Percentiles rank a stretch among this genome's conserved stretches.
Conservation (phyloP, 73 alveolate species). For the Symbiodinium natans region DNA sequence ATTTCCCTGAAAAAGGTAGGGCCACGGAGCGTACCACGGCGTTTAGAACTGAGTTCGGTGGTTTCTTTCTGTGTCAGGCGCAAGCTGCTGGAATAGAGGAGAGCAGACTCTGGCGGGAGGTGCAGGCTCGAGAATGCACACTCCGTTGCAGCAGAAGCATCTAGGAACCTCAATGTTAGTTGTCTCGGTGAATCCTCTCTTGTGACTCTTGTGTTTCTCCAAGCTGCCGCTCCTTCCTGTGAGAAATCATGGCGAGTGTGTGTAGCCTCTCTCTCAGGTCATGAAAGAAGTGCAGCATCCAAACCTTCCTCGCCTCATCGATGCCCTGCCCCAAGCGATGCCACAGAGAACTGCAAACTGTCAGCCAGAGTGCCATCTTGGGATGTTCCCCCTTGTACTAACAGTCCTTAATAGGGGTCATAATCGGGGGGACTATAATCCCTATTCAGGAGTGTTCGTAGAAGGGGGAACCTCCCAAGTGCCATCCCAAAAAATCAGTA, state of each 20-base stretch:
- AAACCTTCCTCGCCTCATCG: constrained; percentile 12
- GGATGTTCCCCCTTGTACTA: too few relatives aligned
- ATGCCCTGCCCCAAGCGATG: constrained; percentile 8
- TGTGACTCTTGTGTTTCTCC: too few relatives aligned
- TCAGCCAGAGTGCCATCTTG: too few relatives aligned
- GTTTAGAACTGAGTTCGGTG: neutral
- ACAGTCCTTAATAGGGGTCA: too few relatives aligned
- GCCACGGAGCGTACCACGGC: neutral
- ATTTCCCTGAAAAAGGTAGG: constrained; percentile 30
- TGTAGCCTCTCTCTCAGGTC: constrained; percentile 10
- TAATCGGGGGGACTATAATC: too few relatives aligned
- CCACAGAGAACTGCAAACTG: neutral
- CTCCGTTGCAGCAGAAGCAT: too few relatives aligned
- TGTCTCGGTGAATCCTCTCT: too few relatives aligned
- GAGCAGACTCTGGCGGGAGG: constrained; percentile 71
- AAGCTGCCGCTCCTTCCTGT: neutral
- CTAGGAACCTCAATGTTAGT: too few relatives aligned
- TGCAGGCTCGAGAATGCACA: constrained; percentile 32
- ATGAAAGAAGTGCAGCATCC: constrained; percentile 85
- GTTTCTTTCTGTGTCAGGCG: constrained; percentile 21
- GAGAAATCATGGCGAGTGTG: too few relatives aligned
- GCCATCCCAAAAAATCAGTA: too few relatives aligned
- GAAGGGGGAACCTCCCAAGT: too few relatives aligned
- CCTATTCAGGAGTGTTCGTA: too few relatives aligned
- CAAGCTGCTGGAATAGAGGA: constrained; percentile 38